Percentiles rank a stretch among this genome's conserved stretches.
Conservation (phyloP, 495 filamentous ascomycete genomes). For the Lasiosphaeris hirsuta region DNA sequence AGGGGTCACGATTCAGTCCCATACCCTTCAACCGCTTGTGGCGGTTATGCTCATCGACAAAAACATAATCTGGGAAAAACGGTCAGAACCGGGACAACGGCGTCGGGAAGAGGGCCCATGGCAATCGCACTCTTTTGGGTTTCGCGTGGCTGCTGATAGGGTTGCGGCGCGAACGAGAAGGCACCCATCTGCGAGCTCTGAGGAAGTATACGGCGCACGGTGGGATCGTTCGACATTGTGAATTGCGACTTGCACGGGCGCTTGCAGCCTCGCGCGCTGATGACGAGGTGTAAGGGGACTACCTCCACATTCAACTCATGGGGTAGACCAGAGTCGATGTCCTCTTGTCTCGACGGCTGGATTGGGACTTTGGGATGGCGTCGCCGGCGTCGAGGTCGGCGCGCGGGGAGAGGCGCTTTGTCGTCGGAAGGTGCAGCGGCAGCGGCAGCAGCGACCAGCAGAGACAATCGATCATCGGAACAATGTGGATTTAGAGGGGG, state of each 20-base stretch:
- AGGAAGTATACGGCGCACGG: conserved; percentile 53
- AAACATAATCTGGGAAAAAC: conserved; percentile 79
- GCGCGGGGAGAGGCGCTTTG: conserved; percentile 7
- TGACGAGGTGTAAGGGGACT: background rate
- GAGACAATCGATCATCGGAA: conserved; percentile 18
- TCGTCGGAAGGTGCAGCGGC: conserved; percentile 1
- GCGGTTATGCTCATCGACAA: conserved; percentile 98
- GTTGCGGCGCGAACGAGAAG: conserved; percentile 57
- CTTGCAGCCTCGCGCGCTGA: conserved; percentile 19
- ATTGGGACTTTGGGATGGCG: background rate
- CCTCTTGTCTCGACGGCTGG: background rate
- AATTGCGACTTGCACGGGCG: conserved; percentile 21
- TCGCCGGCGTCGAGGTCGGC: conserved; percentile 4
- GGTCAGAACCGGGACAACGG: conserved; percentile 13
- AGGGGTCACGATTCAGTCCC: conserved; percentile 6
- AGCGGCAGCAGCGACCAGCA: conserved; percentile 7
- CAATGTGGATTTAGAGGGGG: conserved; percentile 23
- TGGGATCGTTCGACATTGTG: conserved; percentile 53
- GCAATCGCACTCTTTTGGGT: conserved; percentile 61
- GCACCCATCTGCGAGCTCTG: conserved; percentile 54
- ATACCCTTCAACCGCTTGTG: conserved; percentile 96
- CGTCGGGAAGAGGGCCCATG: conserved; percentile 8
- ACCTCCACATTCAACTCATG: conserved; percentile 24
- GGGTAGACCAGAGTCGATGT: background rate
- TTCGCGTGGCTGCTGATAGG: conserved; percentile 56